These are phyloP conservation scores for Saccharomyces hybrid DNA, from an alignment of 1,139 yeast genomes.

Conservation along the genomic window DNA sequence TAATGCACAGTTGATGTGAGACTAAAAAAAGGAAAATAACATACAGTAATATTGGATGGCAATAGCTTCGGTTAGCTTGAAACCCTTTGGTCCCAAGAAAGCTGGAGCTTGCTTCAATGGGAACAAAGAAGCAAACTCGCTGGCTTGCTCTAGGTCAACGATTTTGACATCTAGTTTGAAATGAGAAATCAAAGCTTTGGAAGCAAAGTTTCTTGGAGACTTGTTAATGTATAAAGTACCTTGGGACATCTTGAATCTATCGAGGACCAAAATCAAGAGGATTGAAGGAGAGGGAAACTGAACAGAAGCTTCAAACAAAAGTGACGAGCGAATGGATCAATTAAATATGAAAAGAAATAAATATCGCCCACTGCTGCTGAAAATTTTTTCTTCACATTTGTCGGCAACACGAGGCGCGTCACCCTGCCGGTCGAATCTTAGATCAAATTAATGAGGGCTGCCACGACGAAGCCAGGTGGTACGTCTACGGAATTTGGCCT, in stretches of 20 bases:
- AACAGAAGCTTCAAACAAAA: neutral
- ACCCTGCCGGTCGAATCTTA: neutral
- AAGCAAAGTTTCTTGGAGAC: constrained; percentile 47
- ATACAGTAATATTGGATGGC: constrained; percentile 47
- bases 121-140: constrained; percentile 47
- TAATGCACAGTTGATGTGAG: neutral
- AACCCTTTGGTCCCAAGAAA: constrained; percentile 73
- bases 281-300: neutral
- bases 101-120: constrained; percentile 72
- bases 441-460: neutral
- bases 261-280: neutral
- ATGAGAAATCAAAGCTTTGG: constrained; percentile 71
- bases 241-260: constrained; percentile 42
- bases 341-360: neutral
- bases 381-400: neutral
- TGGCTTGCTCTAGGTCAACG: constrained; percentile 37
- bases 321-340: neutral
- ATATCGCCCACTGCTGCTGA: neutral
- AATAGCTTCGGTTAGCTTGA: constrained; percentile 64
- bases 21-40: constrained; percentile 6
- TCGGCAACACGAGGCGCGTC: neutral
- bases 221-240: constrained; percentile 53
- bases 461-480: neutral
- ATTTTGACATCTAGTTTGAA: constrained; percentile 64
- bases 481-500: neutral